A percentile compares a stretch with the other conserved stretches of the same genome.
Conservation (phyloP, 2,329 filamentous ascomycete species). For the Fusarium nurragi region DNA sequence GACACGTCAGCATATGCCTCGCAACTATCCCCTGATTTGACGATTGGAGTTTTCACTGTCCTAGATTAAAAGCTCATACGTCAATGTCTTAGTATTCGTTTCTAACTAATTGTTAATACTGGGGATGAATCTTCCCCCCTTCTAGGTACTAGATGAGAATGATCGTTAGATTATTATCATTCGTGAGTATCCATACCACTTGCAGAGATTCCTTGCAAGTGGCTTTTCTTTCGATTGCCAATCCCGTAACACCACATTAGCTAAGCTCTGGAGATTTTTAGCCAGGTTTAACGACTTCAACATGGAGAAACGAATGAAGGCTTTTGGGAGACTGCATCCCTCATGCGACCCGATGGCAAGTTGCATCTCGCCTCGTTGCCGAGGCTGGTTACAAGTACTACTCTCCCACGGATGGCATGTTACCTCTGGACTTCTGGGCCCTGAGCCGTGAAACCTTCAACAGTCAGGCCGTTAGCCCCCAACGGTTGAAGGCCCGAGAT, state of each 20-base stretch:
- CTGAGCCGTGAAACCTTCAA: constrained; percentile 10
- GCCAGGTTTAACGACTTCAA: background rate
- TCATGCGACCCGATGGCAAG: constrained; percentile 16
- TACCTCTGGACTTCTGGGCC: constrained; percentile 5
- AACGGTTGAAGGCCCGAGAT: constrained; percentile 22
- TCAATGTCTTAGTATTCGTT: background rate
- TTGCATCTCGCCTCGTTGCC: constrained; percentile 34
- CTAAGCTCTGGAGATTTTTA: background rate
- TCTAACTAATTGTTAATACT: background rate
- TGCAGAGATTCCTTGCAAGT: too few species aligned
- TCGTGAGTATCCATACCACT: background rate
- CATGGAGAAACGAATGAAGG: background rate
- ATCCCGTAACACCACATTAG: background rate
- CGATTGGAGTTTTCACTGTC: background rate
- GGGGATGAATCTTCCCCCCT: background rate
- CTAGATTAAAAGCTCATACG: background rate
- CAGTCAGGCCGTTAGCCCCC: constrained; percentile 11
- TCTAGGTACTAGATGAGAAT: background rate
- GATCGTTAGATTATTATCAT: background rate
- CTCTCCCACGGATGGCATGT: constrained; percentile 5
- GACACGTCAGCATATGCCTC: constrained; percentile 10
- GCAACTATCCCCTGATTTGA: constrained; percentile 22
- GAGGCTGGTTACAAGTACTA: constrained; percentile 36
- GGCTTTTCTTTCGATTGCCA: background rate
- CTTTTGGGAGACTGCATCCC: background rate